phyloP scores from a whole-genome alignment of 2,329 filamentous ascomycete genomes.

The Pyricularia sp. region DNA sequence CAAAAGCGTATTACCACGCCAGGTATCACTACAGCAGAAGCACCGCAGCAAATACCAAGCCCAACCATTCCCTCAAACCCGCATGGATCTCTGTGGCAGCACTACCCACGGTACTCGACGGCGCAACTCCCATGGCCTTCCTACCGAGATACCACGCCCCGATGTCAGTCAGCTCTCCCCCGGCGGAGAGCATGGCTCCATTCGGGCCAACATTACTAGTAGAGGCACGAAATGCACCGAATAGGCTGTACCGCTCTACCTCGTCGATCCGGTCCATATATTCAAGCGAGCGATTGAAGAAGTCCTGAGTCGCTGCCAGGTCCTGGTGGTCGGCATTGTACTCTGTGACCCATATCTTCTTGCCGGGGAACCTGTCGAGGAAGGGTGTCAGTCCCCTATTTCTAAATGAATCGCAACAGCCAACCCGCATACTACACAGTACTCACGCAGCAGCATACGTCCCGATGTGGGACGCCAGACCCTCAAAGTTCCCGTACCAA shows the following conservation, averaged over 20 bases:
- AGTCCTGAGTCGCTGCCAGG: constrained; percentile 44
- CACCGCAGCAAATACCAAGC: not conserved
- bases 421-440: not conserved
- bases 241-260: constrained; percentile 59
- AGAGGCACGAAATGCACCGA: constrained; percentile 57
- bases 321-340: constrained; percentile 50
- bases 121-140: constrained; percentile 29
- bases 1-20: not conserved
- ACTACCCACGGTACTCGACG: constrained; percentile 10
- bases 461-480: constrained; percentile 53
- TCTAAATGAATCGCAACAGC: not conserved
- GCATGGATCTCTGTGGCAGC: not conserved
- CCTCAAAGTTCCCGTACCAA: constrained; percentile 58
- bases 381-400: not conserved
- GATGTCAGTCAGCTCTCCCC: constrained; percentile 60
- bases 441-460: constrained; percentile 35
- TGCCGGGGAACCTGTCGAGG: constrained; percentile 38
- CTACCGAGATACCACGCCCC: constrained; percentile 65
- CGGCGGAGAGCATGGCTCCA: constrained; percentile 53
- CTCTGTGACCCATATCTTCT: constrained; percentile 66
- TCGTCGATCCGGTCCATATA: constrained; percentile 54
- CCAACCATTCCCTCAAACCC: not conserved
- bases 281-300: constrained; percentile 52
- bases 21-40: not conserved
- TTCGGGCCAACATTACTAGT: constrained; percentile 65